These are phyloP conservation scores for Xerocomus spinulosus DNA, from an alignment of 768 basidiomycete species.

Conservation along the genomic window DNA sequence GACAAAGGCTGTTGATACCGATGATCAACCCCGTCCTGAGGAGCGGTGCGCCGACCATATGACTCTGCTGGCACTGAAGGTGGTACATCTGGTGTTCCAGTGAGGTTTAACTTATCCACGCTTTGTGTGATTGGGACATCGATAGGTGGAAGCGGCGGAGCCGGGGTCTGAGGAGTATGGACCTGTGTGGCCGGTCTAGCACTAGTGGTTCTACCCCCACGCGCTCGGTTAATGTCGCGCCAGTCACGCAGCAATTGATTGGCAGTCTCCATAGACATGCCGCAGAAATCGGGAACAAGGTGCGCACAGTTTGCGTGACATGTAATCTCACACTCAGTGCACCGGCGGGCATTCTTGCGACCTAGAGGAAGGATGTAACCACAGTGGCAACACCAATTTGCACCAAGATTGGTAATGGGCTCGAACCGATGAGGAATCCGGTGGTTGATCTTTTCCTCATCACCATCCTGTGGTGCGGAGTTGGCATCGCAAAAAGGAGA, in stretches of 20 bases:
- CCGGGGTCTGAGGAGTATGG: constrained; percentile 29
- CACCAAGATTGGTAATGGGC: constrained; percentile 91
- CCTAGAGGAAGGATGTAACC: constrained; percentile 97
- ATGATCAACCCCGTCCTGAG: constrained; percentile 37
- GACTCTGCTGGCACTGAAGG: constrained; percentile 20
- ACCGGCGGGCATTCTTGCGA: constrained; percentile 93
- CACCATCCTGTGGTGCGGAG: constrained; percentile 62
- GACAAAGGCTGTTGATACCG: constrained; percentile 37
- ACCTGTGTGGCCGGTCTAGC: constrained; percentile 36
- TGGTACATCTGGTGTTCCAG: constrained; percentile 35
- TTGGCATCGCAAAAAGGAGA: constrained; percentile 1
- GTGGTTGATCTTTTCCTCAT: constrained; percentile 99
- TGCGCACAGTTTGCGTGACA: constrained; percentile 98
- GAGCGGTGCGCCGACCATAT: constrained; percentile 23
- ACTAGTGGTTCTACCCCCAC: constrained; percentile 41
- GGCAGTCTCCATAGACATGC: constrained; percentile 99
- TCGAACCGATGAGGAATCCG: constrained; percentile 99
- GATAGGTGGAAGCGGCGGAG: constrained; percentile 30
- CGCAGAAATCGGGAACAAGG: constrained; percentile 98
- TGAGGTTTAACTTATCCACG: constrained; percentile 47
- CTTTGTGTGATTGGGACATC: constrained; percentile 31
- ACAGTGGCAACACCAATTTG: constrained; percentile 99
- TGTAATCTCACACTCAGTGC: constrained; percentile 93
- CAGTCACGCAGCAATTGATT: constrained; percentile 87
- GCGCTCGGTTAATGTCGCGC: constrained; percentile 81